Conservation (phyloP, 2,329 filamentous ascomycete genomes). For the Fusarium albidum region DNA sequence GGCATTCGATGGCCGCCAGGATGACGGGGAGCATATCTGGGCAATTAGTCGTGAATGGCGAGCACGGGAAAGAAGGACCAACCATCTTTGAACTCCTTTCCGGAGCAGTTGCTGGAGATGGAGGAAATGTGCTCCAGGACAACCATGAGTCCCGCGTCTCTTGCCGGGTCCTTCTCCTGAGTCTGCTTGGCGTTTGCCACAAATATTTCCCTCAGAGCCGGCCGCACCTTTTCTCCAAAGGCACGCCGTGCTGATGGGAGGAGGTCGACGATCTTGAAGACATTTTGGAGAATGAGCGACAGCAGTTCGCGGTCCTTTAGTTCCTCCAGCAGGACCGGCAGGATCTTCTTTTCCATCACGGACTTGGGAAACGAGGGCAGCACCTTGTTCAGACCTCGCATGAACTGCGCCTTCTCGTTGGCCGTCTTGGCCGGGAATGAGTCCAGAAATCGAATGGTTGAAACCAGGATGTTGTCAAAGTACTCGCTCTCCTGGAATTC, state of each 20-base stretch:
- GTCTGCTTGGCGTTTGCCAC: constrained; percentile 64
- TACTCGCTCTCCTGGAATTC: constrained; percentile 97
- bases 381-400: constrained; percentile 87
- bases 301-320: constrained; percentile 91
- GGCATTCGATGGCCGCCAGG: constrained; percentile 82
- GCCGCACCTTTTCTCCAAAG: constrained; percentile 88
- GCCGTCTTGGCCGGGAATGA: constrained; percentile 89
- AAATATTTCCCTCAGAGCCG: constrained; percentile 84
- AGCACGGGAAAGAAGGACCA: constrained; percentile 42
- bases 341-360: constrained; percentile 92
- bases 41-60: constrained; percentile 1
- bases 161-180: constrained; percentile 79
- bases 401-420: constrained; percentile 89
- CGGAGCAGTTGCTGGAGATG: constrained; percentile 82
- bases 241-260: constrained; percentile 79
- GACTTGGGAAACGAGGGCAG: constrained; percentile 91
- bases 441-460: constrained; percentile 94
- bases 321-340: constrained; percentile 90
- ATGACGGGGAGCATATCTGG: constrained; percentile 88
- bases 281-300: constrained; percentile 85
- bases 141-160: constrained; percentile 91
- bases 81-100: constrained; percentile 96
- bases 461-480: constrained; percentile 96
- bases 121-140: constrained; percentile 83
- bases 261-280: constrained; percentile 87